phyloP scores from a whole-genome alignment of 2,329 filamentous ascomycete species.

The Erysiphe neolycopersici region DNA sequence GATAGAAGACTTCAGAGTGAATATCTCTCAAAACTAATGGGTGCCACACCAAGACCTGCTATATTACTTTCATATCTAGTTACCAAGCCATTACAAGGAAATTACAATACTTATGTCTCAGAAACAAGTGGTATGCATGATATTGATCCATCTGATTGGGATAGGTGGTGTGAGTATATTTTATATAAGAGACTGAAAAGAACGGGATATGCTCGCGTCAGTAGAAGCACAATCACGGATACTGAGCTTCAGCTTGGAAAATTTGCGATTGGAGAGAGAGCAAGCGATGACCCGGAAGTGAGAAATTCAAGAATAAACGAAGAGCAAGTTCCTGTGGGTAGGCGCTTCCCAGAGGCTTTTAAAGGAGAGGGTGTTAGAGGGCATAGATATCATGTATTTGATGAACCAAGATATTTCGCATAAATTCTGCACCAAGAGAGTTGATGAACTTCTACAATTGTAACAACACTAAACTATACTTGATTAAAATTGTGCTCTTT shows the following conservation, averaged over 20 bases:
- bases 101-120: slow-evolving; percentile 91
- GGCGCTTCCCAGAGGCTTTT: slow-evolving; percentile 66
- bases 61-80: slow-evolving; percentile 83
- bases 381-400: slow-evolving; percentile 84
- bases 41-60: slow-evolving; percentile 47
- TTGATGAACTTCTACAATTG: no score
- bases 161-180: slow-evolving; percentile 98
- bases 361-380: slow-evolving; percentile 64
- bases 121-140: slow-evolving; percentile 76
- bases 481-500: no score
- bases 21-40: slow-evolving; percentile 77
- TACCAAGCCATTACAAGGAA: slow-evolving; percentile 67
- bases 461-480: no score
- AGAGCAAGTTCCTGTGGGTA: slow-evolving; percentile 45
- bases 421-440: slow-evolving; percentile 1
- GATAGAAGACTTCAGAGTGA: slow-evolving; percentile 66
- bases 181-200: slow-evolving; percentile 72
- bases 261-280: slow-evolving; percentile 54
- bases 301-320: slow-evolving; percentile 35
- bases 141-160: slow-evolving; percentile 79
- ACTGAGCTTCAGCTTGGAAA: slow-evolving; percentile 94
- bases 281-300: slow-evolving; percentile 32
- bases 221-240: slow-evolving; percentile 76
- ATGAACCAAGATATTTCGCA: slow-evolving; percentile 52
- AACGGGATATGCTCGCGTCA: slow-evolving; percentile 72